A percentile compares a stretch with the other conserved stretches of the same genome.
Evolutionary conservation across 1,139 yeast genomes (phyloP).

Genomic region (Geotrichum carabidarum): DNA sequence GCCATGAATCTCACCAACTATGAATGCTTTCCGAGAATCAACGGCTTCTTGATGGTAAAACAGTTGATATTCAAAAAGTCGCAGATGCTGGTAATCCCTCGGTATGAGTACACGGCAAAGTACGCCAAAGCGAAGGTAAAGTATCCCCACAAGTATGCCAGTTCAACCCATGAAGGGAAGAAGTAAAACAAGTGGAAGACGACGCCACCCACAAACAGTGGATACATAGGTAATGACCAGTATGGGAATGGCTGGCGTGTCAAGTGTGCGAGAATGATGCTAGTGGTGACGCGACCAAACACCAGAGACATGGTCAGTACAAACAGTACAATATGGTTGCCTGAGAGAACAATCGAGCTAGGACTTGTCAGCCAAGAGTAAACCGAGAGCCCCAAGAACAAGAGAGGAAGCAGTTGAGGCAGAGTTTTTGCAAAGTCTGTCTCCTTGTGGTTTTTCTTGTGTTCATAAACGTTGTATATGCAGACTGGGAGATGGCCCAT

Average conservation of each 20-base stretch:
- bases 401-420: slow-evolving; percentile 37
- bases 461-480: slow-evolving; percentile 55
- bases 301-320: slow-evolving; percentile 59
- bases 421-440: slow-evolving; percentile 47
- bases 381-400: slow-evolving; percentile 29
- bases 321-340: slow-evolving; percentile 52
- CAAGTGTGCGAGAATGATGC: slow-evolving; percentile 61
- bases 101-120: slow-evolving; percentile 36
- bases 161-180: slow-evolving; percentile 30
- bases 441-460: slow-evolving; percentile 39
- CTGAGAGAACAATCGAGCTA: slow-evolving; percentile 34
- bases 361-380: slow-evolving; percentile 39
- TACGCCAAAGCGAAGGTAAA: slow-evolving; percentile 31
- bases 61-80: slow-evolving; percentile 39
- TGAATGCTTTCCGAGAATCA: slow-evolving; percentile 4
- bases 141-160: slow-evolving; percentile 35
- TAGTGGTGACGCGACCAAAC: slow-evolving; percentile 59
- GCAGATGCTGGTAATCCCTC: slow-evolving; percentile 38
- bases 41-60: slow-evolving; percentile 33
- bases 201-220: slow-evolving; percentile 37
- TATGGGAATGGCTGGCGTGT: slow-evolving; percentile 63
- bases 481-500: slow-evolving; percentile 45
- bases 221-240: slow-evolving; percentile 38
- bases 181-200: slow-evolving; percentile 27
- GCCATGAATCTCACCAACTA: not conserved